A percentile compares a stretch with the other conserved stretches of the same genome.
Conservation (phyloP, 2,329 filamentous ascomycete species). For the Diaporthe caulivora region DNA sequence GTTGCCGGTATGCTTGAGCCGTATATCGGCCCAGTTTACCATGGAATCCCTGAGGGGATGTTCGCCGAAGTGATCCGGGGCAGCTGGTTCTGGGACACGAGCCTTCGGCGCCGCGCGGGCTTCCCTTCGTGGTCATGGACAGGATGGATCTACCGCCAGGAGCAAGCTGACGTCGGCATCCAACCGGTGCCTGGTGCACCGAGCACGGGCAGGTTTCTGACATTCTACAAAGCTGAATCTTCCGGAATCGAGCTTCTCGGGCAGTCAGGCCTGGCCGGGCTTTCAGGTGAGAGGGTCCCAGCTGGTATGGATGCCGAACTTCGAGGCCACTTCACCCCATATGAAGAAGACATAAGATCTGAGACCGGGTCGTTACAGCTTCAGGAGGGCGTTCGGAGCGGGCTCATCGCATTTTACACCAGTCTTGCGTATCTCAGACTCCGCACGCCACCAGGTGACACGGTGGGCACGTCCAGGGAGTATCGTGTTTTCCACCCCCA, state of each 20-base stretch:
- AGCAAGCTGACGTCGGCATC: conserved; percentile 25
- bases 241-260: background rate
- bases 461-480: background rate
- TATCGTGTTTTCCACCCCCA: conserved; percentile 7
- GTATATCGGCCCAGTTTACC: background rate
- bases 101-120: conserved; percentile 11
- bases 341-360: background rate
- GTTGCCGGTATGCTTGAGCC: conserved; percentile 21
- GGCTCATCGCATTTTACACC: background rate
- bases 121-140: conserved; percentile 34
- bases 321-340: background rate
- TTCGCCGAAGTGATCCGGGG: conserved; percentile 26
- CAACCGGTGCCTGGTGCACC: background rate
- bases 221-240: background rate
- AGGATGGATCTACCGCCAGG: conserved; percentile 23
- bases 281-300: background rate
- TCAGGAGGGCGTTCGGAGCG: background rate
- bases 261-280: too few relatives aligned
- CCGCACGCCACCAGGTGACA: background rate
- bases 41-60: conserved; percentile 13
- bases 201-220: background rate
- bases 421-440: background rate
- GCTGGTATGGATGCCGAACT: background rate
- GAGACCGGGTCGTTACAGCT: background rate
- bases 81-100: conserved; percentile 26